Evolutionary conservation across 148 eudicot species (phyloP).

Genomic region (Cornus florida): DNA sequence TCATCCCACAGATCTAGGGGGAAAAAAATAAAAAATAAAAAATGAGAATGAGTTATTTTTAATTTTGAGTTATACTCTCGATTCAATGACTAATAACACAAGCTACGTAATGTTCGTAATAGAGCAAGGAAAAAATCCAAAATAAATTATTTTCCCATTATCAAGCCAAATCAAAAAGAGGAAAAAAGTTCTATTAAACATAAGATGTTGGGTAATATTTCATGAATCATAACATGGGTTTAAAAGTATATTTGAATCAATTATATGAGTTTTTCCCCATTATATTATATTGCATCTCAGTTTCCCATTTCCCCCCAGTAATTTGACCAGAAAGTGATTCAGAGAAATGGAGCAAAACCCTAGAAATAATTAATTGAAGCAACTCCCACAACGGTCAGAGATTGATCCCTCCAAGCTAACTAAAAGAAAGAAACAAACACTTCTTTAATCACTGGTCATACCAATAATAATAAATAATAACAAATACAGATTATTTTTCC

Average conservation of each 20-base stretch:
- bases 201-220: not conserved
- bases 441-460: conserved; percentile 21
- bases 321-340: conserved; percentile 38
- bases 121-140: no score
- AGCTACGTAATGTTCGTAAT: no score
- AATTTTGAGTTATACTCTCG: no score
- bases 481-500: not conserved
- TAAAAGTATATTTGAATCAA: no score
- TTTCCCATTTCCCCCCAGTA: not conserved
- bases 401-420: conserved; percentile 35
- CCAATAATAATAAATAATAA: conserved; percentile 19
- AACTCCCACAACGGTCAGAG: conserved; percentile 27
- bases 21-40: no score
- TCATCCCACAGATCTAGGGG: not conserved
- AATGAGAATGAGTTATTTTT: not conserved
- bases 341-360: conserved; percentile 22
- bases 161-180: not conserved
- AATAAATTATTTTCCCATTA: no score
- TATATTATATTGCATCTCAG: no score
- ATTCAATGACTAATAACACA: no score
- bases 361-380: not conserved
- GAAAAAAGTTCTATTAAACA: not conserved
- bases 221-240: no score
- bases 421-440: conserved; percentile 19
- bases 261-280: no score